Percentiles rank a stretch among this genome's conserved stretches.
phyloP scores from a whole-genome alignment of 148 eudicot genomes.

The Camellia granthamiana region DNA sequence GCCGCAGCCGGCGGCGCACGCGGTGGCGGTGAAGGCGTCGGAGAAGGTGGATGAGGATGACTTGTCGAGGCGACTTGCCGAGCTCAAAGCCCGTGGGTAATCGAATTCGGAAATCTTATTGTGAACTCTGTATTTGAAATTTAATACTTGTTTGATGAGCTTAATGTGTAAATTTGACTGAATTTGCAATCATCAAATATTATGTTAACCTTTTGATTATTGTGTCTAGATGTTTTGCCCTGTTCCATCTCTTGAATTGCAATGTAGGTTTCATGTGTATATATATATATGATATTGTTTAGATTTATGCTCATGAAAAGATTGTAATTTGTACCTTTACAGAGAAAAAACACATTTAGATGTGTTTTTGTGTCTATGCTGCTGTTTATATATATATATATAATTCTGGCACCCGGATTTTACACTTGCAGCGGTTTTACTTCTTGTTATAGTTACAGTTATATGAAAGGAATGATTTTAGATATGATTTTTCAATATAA shows the following conservation, averaged over 20 bases:
- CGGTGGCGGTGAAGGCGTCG: constrained; percentile 31
- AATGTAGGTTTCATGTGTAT: no score
- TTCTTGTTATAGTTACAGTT: background rate
- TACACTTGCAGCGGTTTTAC: background rate
- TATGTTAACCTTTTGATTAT: background rate
- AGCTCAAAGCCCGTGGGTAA: constrained; percentile 70
- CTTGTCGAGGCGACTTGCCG: constrained; percentile 65
- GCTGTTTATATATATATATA: background rate
- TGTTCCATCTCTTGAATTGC: background rate
- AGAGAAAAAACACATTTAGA: background rate
- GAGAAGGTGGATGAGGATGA: constrained; percentile 73
- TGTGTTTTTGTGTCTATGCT: background rate
- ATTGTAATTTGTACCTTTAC: no score
- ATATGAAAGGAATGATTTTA: background rate
- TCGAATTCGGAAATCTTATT: background rate
- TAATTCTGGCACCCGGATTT: background rate
- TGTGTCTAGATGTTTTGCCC: background rate
- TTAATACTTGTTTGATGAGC: background rate
- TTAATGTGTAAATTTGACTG: constrained; percentile 5
- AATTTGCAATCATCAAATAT: background rate
- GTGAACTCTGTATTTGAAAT: background rate
- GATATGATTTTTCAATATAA: background rate
- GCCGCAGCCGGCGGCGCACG: constrained; percentile 66
- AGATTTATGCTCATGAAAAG: background rate
- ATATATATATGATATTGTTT: background rate